Base-by-base conservation (phyloP, 2,329 filamentous ascomycete species). In the Cadophora luteo-olivacea region DNA sequence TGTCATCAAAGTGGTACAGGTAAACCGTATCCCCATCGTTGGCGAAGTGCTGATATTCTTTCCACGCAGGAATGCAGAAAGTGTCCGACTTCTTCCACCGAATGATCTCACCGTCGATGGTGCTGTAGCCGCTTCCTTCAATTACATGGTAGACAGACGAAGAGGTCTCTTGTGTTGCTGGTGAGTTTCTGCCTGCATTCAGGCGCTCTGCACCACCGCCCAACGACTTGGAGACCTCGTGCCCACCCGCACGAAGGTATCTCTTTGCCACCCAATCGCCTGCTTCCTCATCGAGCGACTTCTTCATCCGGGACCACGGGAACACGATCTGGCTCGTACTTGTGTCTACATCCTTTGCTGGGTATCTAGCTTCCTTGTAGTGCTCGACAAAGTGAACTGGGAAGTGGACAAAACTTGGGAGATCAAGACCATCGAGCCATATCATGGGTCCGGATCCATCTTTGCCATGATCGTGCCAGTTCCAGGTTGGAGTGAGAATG, bases 391-490 rank as follows among this genome's bases (percentile, higher is more conserved):
- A 87, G 71, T 88, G 82, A 0, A 86, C 83, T 0, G 83, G 84
- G 2, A 83, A 82, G 69, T 83, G 82, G 0, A 79, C 77, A 73
- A 86, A 87, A 3, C 81, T 77, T 0, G 86, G 86, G 1, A 88
- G 74, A 75, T 88, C 84, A 0, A 89, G 75, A 4, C 82, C 84
- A 72, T 88, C 86, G 0, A 89, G 78, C 86, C 86, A 89, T 33
- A 89, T 83, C 75, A 87, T 84, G 0, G 85, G 84, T 1, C 80
- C 80, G 0, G 80, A 78, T 9, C 85, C 83, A 67, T 88, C 85
- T 60, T 88, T 88, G 3, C 86, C 86, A 67, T 89, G 86, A 68
- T 88, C 86, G 69, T 87, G 86, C 81, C 84, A 88, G 73, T 87
- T 84, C 86, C 86, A 88, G 0, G 81, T 83, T 0, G 86, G 86